Evolutionary conservation across 2,329 filamentous ascomycete species (phyloP), one percentile per base, ranked within the genome.

Genomic region (Diplodia corticola): DNA sequence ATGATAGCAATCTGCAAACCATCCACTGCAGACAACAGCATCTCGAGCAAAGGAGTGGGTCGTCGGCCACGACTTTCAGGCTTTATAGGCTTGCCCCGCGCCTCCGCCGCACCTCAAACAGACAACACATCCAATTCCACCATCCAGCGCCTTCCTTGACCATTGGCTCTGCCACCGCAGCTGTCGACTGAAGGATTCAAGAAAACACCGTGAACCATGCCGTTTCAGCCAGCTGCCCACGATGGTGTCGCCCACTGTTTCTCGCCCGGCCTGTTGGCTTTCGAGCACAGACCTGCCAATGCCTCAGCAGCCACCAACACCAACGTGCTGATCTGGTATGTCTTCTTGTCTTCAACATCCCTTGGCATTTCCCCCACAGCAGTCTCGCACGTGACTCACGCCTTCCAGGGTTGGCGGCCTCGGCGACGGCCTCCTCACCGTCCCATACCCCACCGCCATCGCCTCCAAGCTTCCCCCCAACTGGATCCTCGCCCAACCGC

Each of bases 371-470:
- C 24, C 7, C 15, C 61, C 48, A 22, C 66, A 63, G 26, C 40
- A 30, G 59, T 87, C 91, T 10, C 12, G 24, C 10, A 24, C 3
- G 13, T 4, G 30, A 28, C 15, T 76, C 92, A 76, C 92, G 68
- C 90, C 90, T 78, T 15, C 24, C 54, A 59, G 55, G 55, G 83
- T 92, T 69, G 89, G 88, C 68, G 90, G 90, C 40, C 84, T 93
- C 17, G 84, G 84, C 44, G 90, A 92, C 75, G 89, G 89, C 1
- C 85, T 89, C 67, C 85, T 90, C 69, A 88, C 87, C 0, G 83
- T 90, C 9, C 79, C 82, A 0, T 91, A 90, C 73, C 80, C 86
- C 2, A 73, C 80, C 51, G 71, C 77, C 5, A 78, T 89, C 60
- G 82, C 84, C 6, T 67, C 77, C 22, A 72, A 79, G 2, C 80